Evolutionary conservation across 257 asterid species (phyloP).

Genomic region (Solanum chilense): DNA sequence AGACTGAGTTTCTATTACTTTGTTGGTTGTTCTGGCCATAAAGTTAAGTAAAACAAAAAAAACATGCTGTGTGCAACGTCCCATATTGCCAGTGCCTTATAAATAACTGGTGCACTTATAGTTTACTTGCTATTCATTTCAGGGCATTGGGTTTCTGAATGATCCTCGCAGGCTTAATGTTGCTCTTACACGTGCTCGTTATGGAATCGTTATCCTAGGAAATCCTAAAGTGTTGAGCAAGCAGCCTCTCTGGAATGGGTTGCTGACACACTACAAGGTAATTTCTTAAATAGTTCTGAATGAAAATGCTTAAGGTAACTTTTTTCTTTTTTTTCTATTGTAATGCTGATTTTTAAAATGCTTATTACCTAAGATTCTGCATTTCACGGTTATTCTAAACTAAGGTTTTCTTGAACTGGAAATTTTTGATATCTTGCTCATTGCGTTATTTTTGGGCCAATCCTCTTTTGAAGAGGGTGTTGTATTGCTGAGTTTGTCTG

Average conservation of each 20-base stretch:
- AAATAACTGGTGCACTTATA: not conserved
- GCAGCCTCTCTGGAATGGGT: conserved; percentile 92
- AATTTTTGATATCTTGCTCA: not conserved
- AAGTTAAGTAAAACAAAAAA: not conserved
- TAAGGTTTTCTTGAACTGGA: not conserved
- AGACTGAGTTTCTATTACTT: not conserved
- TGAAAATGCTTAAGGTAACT: not conserved
- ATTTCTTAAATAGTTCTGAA: not conserved
- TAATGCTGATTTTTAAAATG: not conserved
- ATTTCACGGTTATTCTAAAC: not conserved
- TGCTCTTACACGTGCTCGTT: conserved; percentile 98
- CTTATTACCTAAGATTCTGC: not conserved
- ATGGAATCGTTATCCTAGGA: conserved; percentile 94
- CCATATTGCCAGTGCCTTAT: not conserved
- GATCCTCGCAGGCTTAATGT: conserved; percentile 98
- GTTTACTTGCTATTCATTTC: conserved; percentile 5
- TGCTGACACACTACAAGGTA: conserved; percentile 95
- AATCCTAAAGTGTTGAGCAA: conserved; percentile 97
- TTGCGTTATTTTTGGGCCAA: not conserved
- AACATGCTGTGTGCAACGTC: not conserved
- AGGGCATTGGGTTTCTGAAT: conserved; percentile 98
- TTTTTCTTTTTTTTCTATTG: not conserved
- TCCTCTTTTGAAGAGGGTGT: not conserved
- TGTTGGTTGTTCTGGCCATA: not conserved
- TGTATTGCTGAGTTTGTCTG: not conserved